Evolutionary conservation across 2,329 filamentous ascomycete genomes (phyloP).

Genomic region (Ophiocordyceps camponoti-saundersi): DNA sequence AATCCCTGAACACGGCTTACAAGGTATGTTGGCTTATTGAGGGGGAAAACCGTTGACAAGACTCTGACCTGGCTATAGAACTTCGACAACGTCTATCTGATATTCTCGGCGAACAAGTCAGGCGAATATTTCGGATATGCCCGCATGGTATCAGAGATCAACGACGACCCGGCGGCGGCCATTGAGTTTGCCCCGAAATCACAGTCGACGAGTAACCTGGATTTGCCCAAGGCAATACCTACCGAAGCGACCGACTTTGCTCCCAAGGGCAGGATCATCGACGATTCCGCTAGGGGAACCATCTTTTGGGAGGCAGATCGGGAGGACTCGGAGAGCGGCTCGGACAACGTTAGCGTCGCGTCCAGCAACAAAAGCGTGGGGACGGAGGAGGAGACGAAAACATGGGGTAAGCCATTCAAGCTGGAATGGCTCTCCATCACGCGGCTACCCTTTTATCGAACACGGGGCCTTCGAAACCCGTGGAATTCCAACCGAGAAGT

Average conservation of each 20-base stretch:
- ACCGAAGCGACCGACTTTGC: slow-evolving; percentile 64
- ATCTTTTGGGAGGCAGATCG: slow-evolving; percentile 88
- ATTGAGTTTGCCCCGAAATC: slow-evolving; percentile 52
- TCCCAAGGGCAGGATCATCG: slow-evolving; percentile 74
- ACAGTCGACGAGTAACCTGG: slow-evolving; percentile 39
- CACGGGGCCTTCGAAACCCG: slow-evolving; percentile 71
- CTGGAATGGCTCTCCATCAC: slow-evolving; percentile 80
- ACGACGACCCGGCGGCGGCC: slow-evolving; percentile 53
- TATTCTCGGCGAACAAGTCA: slow-evolving; percentile 95
- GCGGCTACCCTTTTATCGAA: slow-evolving; percentile 74
- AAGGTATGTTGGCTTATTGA: slow-evolving; percentile 33
- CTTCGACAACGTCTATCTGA: slow-evolving; percentile 70
- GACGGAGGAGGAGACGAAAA: slow-evolving; percentile 36
- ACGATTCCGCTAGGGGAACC: slow-evolving; percentile 82
- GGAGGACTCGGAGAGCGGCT: slow-evolving; percentile 30
- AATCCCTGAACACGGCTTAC: slow-evolving; percentile 66
- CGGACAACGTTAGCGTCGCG: slow-evolving; percentile 24
- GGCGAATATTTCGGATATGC: slow-evolving; percentile 95
- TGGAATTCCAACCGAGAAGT: slow-evolving; percentile 94
- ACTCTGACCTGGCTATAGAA: slow-evolving; percentile 27
- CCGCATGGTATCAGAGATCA: slow-evolving; percentile 72
- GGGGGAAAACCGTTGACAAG: too few species aligned
- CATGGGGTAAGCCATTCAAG: slow-evolving; percentile 82
- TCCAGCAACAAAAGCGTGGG: slow-evolving; percentile 21
- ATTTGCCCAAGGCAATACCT: slow-evolving; percentile 62